Conservation (phyloP, 2,329 filamentous ascomycete genomes). For the Alternaria consortialis region DNA sequence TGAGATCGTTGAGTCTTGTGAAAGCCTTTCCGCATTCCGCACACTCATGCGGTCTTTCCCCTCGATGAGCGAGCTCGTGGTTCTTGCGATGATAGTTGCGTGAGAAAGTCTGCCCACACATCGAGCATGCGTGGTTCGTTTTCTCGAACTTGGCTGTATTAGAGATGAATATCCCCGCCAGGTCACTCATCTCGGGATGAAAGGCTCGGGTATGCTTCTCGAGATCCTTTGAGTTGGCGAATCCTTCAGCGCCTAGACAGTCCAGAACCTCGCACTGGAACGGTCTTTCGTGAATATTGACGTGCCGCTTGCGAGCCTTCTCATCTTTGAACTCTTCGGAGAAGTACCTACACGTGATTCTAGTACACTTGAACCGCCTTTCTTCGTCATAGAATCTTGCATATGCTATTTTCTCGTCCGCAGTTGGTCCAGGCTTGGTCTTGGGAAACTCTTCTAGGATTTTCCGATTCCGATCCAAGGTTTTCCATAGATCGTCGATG, state of each 20-base stretch:
- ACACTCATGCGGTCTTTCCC: slow-evolving; percentile 29
- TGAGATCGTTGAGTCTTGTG: slow-evolving; percentile 33
- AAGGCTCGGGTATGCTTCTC: slow-evolving; percentile 40
- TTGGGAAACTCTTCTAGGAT: no score
- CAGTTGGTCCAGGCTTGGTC: no score
- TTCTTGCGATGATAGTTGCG: slow-evolving; percentile 48
- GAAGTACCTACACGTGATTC: no score
- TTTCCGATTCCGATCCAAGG: no score
- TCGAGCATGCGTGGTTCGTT: slow-evolving; percentile 41
- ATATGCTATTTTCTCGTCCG: no score
- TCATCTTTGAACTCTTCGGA: no score
- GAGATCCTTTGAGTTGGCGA: slow-evolving; percentile 52
- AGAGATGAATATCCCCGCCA: slow-evolving; percentile 32
- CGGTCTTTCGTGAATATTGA: no score
- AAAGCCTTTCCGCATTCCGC: slow-evolving; percentile 42
- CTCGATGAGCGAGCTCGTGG: slow-evolving; percentile 52
- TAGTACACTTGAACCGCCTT: no score
- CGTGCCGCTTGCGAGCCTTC: no score
- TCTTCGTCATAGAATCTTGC: no score
- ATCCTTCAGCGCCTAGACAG: slow-evolving; percentile 52
- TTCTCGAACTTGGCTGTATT: slow-evolving; percentile 22
- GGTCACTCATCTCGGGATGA: slow-evolving; percentile 39
- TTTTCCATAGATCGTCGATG: no score
- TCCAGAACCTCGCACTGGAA: slow-evolving; percentile 50
- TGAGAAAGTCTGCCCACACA: slow-evolving; percentile 53